Evolutionary conservation across 2,329 filamentous ascomycete species (phyloP), one percentile per base, ranked within the genome.

Genomic region (Teratosphaeria gauchensis): DNA sequence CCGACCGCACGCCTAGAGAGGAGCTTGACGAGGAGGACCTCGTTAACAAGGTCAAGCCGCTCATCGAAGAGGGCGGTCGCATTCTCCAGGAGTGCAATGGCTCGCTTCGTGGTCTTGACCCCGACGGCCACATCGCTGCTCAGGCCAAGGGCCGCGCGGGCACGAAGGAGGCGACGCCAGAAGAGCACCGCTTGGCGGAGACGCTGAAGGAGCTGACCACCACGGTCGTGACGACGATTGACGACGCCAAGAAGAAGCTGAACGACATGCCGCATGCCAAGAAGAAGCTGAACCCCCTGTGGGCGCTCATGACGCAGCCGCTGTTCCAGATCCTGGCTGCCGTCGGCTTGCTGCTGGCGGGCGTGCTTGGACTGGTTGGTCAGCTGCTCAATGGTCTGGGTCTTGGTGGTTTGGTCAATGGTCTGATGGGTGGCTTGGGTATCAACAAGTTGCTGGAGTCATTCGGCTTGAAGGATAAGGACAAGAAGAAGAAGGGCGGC

Each of bases 181-280:
- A 95, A 70, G 90, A 96, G 74, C 87, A 90, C 68, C 85, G 85
- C 61, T 84, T 96, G 16, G 91, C 92, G 4, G 90, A 96, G 59
- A 77, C 86, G 9, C 83, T 96, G 65, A 95, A 95, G 78, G 90
- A 90, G 76, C 81, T 96, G 60, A 92, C 91, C 0, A 86, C 86
- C 21, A 86, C 84, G 30, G 88, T 96, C 24, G 86, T 88, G 53
- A 85, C 86, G 68, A 90, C 87, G 28, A 92, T 96, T 66, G 91
- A 96, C 70, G 86, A 87, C 63, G 88, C 89, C 30, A 94, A 92
- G 84, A 89, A 87, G 78, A 89, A 89, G 79, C 88, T 96, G 61
- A 85, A 88, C 69, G 88, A 89, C 70, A 94, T 96, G 89, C 91
- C 92, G 5, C 88, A 95, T 65, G 92, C 90, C 51, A 95, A 96